Percentiles rank a stretch among this genome's conserved stretches.
phyloP scores from a whole-genome alignment of 306 rosid genomes.

The Vigna nakashimae region DNA sequence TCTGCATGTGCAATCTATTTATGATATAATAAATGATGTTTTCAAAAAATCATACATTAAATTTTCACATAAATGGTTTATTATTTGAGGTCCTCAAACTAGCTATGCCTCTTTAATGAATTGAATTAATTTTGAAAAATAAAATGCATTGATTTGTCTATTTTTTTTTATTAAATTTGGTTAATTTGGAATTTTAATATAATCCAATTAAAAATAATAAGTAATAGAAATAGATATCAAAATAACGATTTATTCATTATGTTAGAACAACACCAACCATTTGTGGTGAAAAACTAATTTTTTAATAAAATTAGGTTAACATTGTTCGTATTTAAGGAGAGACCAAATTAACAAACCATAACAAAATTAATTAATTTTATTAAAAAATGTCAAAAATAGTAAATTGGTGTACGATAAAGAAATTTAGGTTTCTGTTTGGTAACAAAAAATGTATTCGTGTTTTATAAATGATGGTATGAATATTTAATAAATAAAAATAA shows the following conservation, averaged over 20 bases:
- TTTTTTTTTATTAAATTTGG: neutral
- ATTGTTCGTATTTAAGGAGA: too few species aligned
- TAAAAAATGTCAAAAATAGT: neutral
- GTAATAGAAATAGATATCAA: neutral
- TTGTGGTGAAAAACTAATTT: neutral
- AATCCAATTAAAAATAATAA: neutral
- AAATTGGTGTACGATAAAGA: neutral
- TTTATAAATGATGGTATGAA: too few species aligned
- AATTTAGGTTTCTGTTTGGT: too few species aligned
- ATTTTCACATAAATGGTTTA: neutral
- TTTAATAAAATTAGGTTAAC: too few species aligned
- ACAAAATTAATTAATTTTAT: too few species aligned
- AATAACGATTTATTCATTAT: neutral
- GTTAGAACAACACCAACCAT: neutral
- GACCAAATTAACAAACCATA: neutral
- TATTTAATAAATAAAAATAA: too few species aligned
- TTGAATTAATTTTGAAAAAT: neutral
- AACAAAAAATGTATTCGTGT: too few species aligned
- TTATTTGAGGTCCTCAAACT: neutral
- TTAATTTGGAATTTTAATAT: neutral
- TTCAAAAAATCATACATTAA: neutral
- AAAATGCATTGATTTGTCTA: neutral
- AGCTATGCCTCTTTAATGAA: neutral
- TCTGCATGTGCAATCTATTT: constrained; percentile 2
- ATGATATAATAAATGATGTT: neutral